Percentiles rank a stretch among this genome's conserved stretches.
phyloP scores from a whole-genome alignment of 2,329 filamentous ascomycete species.

The Fusarium continuum region DNA sequence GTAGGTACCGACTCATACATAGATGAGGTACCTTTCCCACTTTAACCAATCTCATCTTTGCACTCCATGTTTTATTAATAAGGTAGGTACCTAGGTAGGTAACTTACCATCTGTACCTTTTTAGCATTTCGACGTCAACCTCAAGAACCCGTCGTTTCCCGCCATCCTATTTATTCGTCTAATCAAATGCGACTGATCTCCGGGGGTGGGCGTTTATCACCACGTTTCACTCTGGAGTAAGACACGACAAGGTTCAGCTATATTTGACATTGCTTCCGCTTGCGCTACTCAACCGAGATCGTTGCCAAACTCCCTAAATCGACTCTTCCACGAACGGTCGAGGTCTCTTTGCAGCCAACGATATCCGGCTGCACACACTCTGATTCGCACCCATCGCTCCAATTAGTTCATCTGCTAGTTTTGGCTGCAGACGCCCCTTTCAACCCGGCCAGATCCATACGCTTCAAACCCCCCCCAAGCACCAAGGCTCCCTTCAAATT shows the following conservation, averaged over 20 bases:
- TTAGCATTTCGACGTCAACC: neutral
- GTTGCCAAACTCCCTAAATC: slow-evolving; percentile 13
- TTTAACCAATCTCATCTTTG: slow-evolving; percentile 4
- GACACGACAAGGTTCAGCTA: slow-evolving; percentile 12
- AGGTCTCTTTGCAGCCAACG: slow-evolving; percentile 29
- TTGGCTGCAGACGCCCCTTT: slow-evolving; percentile 26
- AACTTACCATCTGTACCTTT: no score
- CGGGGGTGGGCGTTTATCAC: neutral
- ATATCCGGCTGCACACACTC: slow-evolving; percentile 16
- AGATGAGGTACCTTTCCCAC: no score
- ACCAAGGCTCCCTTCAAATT: slow-evolving; percentile 30
- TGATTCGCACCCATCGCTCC: slow-evolving; percentile 28
- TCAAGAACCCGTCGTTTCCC: slow-evolving; percentile 1
- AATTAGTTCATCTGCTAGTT: slow-evolving; percentile 12
- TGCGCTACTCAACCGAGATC: slow-evolving; percentile 13
- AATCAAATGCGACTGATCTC: neutral
- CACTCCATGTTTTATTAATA: slow-evolving; percentile 5
- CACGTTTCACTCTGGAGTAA: slow-evolving; percentile 6
- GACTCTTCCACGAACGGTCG: slow-evolving; percentile 34
- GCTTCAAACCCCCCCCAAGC: slow-evolving; percentile 30
- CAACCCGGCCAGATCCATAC: slow-evolving; percentile 24
- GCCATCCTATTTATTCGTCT: neutral
- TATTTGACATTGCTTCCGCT: slow-evolving; percentile 20
- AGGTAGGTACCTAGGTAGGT: no score
- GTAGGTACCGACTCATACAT: slow-evolving; percentile 22